Base-by-base conservation (phyloP, 306 rosid genomes). In the Rosa multiflora region DNA sequence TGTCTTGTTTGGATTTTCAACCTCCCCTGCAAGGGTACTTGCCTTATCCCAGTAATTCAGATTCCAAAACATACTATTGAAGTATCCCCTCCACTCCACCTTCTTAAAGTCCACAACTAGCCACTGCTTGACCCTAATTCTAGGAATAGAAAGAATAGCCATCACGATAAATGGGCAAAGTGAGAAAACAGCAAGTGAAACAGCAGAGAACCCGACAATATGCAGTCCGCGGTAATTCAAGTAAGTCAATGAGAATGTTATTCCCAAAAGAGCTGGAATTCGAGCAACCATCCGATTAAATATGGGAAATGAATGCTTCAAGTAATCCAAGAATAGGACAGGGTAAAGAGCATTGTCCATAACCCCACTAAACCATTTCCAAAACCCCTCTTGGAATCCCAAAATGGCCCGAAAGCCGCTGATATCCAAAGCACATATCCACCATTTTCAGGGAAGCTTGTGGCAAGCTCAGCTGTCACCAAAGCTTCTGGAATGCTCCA, bases 331-430 rank as follows among this genome's bases (percentile, higher is more conserved):
- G 84, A 94, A 94, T 42, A 94, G 4, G 71, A 94, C 90, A 0
- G 98, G 98, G 90, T 94, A 92, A 3, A 94, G 87, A 72, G 98
- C 97, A 77, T 94, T 94, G 78, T 92, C 98, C 93, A 92, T 94
- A 46, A 91, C 97, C 13, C 99, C 99, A 78, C 97, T 94, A 68
- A 91, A 86, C 97, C 99, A 94, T 84, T 94, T 92, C 99, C 95
- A 94, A 8, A 94, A 85, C 2, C 97, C 98, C 84, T 88, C 90
- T 79, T 94, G 97, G 67, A 94, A 92, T 0, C 98, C 98, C 97
- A 94, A 26, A 92, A 94, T 13, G 97, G 93, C 20, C 97, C 97
- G 81, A 92, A 94, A 67, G 97, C 97, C 0, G 95, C 78, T 47
- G 91, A 81, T 23, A 94, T 88, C 97, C 99, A 92, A 21, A 94